Evolutionary conservation across 1,284 basidiomycete species (phyloP), one percentile per base, ranked within the genome.

Genomic region (Inonotus hispidus): DNA sequence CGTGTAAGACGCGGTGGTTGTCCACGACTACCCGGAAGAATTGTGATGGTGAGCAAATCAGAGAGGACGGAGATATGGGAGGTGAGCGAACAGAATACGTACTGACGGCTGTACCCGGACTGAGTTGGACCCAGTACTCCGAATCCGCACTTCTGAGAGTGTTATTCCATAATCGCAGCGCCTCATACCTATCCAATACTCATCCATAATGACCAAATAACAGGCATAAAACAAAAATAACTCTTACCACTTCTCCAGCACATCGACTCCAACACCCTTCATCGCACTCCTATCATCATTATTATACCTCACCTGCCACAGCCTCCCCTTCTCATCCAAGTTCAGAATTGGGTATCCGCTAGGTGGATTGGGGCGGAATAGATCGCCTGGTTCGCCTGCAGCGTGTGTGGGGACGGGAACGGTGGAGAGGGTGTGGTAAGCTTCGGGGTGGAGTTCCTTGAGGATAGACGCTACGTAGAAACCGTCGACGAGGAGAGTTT

Each of bases 1-100:
- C 96, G 67, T 98, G 97, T 58, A 99, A 77, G 2, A 98, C 93
- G 11, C 96, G 84, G 72, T 97, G 92, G 70, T 99, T 98, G 74
- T 99, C 91, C 57, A 97, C 83, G 39, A 95, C 92, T 43, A 43
- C 16, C 92, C 68, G 21, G 32, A 56, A 53, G 53, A 58, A 49
- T n/a, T n/a, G n/a, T n/a, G n/a, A n/a, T n/a, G n/a, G n/a, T n/a
- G n/a, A n/a, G n/a, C n/a, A n/a, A n/a, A n/a, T n/a, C n/a, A 49
- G n/a, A 19, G 55, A 21, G 16, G 21, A 39, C 23, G 39, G 56
- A 32, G 5, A 54, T 11, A 37, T 29, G 4, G 3, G 32, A 7
- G 1, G 6, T 7, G 27, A 14, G 1, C 21, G 35, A 11, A 50
- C 14, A 39, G 21, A 37, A 23, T 1, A 79, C 90, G 69, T 68